Conservation (phyloP, 192 early-diverging fungal genomes). For the Coemansia sp. region DNA sequence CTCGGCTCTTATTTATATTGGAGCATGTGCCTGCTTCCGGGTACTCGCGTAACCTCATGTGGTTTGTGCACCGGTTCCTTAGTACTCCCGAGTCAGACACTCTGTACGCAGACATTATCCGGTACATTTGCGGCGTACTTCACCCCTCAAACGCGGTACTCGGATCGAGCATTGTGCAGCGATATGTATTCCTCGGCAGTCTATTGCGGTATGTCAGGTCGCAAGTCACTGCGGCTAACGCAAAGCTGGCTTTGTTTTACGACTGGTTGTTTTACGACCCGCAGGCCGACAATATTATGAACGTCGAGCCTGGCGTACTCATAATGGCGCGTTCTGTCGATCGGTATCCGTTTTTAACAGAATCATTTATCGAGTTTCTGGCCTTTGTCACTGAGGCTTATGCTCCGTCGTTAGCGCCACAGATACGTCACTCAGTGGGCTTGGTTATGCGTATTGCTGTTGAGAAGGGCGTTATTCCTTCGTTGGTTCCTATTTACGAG, state of each 20-base stretch:
- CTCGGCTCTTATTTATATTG: conserved; percentile 65
- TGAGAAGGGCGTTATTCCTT: conserved; percentile 62
- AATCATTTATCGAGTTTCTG: conserved; percentile 72
- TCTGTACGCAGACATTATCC: conserved; percentile 68
- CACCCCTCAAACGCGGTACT: conserved; percentile 75
- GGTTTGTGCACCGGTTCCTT: conserved; percentile 69
- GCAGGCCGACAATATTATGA: conserved; percentile 70
- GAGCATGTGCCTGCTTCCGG: conserved; percentile 57
- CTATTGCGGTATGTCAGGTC: conserved; percentile 63
- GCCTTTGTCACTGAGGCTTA: conserved; percentile 63
- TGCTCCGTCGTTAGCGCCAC: conserved; percentile 51
- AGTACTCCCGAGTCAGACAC: conserved; percentile 61
- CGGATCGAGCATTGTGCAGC: conserved; percentile 68
- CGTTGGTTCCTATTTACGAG: conserved; percentile 53
- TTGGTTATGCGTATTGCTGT: conserved; percentile 63
- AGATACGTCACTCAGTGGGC: conserved; percentile 56
- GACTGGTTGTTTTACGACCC: conserved; percentile 79
- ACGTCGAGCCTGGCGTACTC: conserved; percentile 72
- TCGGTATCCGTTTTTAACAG: conserved; percentile 64
- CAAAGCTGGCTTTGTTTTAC: conserved; percentile 74
- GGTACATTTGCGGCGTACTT: conserved; percentile 71
- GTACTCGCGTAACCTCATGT: conserved; percentile 63
- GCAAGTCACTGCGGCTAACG: conserved; percentile 62
- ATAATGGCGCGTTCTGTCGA: conserved; percentile 70
- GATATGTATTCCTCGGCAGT: conserved; percentile 68